Evolutionary conservation across 2,329 filamentous ascomycete genomes (phyloP).

Genomic region (Epichloe elymi): DNA sequence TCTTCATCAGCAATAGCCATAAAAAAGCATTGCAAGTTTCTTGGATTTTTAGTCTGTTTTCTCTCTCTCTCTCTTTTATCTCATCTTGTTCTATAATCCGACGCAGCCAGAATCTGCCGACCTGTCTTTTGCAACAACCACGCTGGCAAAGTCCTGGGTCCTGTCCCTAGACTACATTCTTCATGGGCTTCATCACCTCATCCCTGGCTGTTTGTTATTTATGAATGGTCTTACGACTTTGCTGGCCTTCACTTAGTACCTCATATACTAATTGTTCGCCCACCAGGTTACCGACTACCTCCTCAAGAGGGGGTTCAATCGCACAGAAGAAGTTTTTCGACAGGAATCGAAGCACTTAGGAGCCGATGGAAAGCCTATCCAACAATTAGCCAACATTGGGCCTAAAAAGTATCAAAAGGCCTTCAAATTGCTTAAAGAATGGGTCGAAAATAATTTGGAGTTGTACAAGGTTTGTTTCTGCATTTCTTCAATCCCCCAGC

Average conservation of each 20-base stretch:
- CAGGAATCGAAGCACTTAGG: slow-evolving; percentile 80
- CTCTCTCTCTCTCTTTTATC: neutral
- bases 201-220: neutral
- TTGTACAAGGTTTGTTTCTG: slow-evolving; percentile 63
- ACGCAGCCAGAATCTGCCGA: neutral
- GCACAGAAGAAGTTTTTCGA: slow-evolving; percentile 83
- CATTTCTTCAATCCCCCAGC: neutral
- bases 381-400: slow-evolving; percentile 53
- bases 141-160: too few species aligned
- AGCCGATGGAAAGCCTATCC: slow-evolving; percentile 64
- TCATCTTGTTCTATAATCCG: neutral
- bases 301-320: slow-evolving; percentile 84
- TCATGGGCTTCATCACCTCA: neutral
- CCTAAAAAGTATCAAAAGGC: slow-evolving; percentile 67
- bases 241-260: neutral
- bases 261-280: slow-evolving; percentile 6
- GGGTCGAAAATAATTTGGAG: slow-evolving; percentile 85
- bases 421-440: slow-evolving; percentile 61
- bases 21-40: too few species aligned
- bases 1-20: neutral
- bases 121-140: neutral
- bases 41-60: too few species aligned
- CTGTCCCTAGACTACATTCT: neutral
- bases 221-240: neutral
- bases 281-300: slow-evolving; percentile 77